Conservation (phyloP, 257 asterid species). For the Ligustrum vulgare region DNA sequence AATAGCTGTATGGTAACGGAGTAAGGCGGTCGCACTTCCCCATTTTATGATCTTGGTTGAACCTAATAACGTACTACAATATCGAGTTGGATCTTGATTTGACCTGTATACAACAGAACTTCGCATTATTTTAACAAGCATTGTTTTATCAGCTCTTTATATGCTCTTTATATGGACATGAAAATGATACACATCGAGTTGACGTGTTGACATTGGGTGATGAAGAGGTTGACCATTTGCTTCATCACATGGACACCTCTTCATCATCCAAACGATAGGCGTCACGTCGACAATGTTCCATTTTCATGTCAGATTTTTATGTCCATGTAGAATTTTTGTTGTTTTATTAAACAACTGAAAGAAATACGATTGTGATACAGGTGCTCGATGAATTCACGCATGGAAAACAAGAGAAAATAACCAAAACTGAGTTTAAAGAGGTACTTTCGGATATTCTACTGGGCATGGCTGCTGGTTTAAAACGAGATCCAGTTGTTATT, state of each 20-base stretch:
- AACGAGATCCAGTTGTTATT: conserved; percentile 87
- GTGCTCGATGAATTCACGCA: conserved; percentile 87
- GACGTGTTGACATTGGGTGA: too few relatives aligned
- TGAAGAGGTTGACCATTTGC: too few relatives aligned
- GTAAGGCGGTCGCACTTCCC: neutral
- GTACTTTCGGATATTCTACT: conserved; percentile 78
- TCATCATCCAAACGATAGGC: too few relatives aligned
- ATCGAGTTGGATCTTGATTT: neutral
- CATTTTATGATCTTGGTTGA: neutral
- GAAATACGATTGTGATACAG: conserved; percentile 33
- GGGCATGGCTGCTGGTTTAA: conserved; percentile 96
- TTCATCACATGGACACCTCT: too few relatives aligned
- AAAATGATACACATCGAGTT: too few relatives aligned
- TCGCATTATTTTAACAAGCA: too few relatives aligned
- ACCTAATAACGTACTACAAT: neutral
- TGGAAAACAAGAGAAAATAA: conserved; percentile 65
- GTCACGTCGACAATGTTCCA: too few relatives aligned
- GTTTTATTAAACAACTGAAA: neutral
- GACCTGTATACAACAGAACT: neutral
- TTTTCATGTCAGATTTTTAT: too few relatives aligned
- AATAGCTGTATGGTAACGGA: neutral
- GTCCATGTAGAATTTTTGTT: too few relatives aligned
- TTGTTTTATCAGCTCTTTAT: too few relatives aligned
- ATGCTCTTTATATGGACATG: too few relatives aligned
- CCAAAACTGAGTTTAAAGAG: conserved; percentile 72